phyloP scores from a whole-genome alignment of 140 eudicot species.

The Cichorium intybus region DNA sequence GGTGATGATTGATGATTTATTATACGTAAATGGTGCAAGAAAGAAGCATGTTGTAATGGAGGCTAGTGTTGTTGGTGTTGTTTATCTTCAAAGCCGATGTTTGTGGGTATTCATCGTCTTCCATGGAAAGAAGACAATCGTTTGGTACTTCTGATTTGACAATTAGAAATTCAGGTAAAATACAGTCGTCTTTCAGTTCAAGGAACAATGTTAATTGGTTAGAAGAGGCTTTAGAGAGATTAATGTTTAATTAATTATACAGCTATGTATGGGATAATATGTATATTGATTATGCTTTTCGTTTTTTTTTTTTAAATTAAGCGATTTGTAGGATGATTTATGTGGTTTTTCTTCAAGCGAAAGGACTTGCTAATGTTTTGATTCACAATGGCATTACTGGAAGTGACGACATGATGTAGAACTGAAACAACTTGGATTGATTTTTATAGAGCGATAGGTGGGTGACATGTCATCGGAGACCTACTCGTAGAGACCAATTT shows the following conservation, averaged over 20 bases:
- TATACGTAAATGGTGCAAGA: constrained; percentile 67
- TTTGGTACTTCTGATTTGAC: constrained; percentile 18
- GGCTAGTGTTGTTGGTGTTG: constrained; percentile 18
- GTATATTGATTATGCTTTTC: too few species aligned
- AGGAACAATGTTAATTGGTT: constrained; percentile 13
- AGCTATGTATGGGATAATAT: constrained; percentile 10
- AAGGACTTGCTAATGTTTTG: too few species aligned
- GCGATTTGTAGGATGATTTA: too few species aligned
- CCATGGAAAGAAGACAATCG: constrained; percentile 24
- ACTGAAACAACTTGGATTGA: constrained; percentile 19
- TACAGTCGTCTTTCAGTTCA: constrained; percentile 25
- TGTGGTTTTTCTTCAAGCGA: too few species aligned
- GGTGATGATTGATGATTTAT: constrained; percentile 81
- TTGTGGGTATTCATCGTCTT: constrained; percentile 30
- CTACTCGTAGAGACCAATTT: constrained; percentile 42
- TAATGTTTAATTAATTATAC: constrained; percentile 32
- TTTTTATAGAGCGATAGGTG: constrained; percentile 33
- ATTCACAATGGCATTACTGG: constrained; percentile 33
- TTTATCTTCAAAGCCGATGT: constrained; percentile 9
- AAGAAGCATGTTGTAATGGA: constrained; percentile 54
- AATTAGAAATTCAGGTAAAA: constrained; percentile 23
- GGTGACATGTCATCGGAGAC: constrained; percentile 47
- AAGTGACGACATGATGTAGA: constrained; percentile 1
- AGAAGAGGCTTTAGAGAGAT: constrained; percentile 39
- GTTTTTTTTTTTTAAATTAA: too few species aligned